phyloP scores from a whole-genome alignment of 2,329 filamentous ascomycete genomes.

The Penicillium sp. region DNA sequence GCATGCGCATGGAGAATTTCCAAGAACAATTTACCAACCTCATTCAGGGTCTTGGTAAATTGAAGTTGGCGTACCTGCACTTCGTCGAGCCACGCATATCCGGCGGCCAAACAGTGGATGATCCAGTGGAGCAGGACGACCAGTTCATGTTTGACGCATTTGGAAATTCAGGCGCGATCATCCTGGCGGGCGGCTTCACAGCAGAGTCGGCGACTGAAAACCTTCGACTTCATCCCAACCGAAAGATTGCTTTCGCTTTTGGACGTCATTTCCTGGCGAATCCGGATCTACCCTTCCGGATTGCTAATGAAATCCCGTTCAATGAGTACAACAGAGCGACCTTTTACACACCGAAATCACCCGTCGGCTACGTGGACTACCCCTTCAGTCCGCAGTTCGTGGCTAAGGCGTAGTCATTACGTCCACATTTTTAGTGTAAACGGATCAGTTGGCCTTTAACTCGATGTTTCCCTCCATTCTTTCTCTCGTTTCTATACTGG shows the following conservation, averaged over 20 bases:
- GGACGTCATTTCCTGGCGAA: constrained; percentile 44
- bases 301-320: constrained; percentile 35
- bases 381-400: constrained; percentile 15
- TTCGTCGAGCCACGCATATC: constrained; percentile 57
- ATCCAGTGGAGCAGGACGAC: not conserved
- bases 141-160: not conserved
- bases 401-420: not conserved
- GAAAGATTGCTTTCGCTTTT: constrained; percentile 30
- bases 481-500: too few relatives aligned
- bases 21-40: constrained; percentile 46
- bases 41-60: constrained; percentile 51
- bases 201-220: not conserved
- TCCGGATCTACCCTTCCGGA: constrained; percentile 43
- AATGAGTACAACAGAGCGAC: constrained; percentile 38
- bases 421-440: not conserved
- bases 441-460: not conserved
- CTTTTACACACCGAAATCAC: constrained; percentile 37
- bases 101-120: not conserved
- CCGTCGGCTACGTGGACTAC: constrained; percentile 38
- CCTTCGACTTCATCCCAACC: not conserved
- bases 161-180: not conserved
- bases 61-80: constrained; percentile 61
- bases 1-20: constrained; percentile 57
- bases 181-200: not conserved
- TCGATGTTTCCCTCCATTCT: too few relatives aligned